A percentile compares a stretch with the other conserved stretches of the same genome.
Conservation (phyloP, 805 yeast species). For the Maudiozyma saulgeensis region DNA sequence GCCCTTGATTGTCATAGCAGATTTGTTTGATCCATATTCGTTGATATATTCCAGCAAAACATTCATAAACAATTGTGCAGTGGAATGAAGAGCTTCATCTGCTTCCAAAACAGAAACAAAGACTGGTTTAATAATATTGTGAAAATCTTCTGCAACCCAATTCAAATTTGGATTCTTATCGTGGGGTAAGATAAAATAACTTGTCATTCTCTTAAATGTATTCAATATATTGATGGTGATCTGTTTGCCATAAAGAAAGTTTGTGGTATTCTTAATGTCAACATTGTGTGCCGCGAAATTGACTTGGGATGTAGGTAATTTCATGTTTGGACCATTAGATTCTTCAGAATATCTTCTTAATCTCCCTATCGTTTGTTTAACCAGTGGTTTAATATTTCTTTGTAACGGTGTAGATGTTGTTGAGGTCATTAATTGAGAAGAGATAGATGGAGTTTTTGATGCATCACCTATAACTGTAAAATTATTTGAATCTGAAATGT, state of each 20-base stretch:
- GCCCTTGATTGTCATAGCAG: constrained; percentile 28
- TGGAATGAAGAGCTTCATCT: constrained; percentile 28
- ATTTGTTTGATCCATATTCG: constrained; percentile 17
- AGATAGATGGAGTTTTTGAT: constrained; percentile 3
- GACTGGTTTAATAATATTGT: constrained; percentile 30
- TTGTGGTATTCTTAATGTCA: background rate
- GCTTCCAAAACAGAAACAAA: constrained; percentile 32
- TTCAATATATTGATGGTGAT: constrained; percentile 25
- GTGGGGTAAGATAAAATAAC: constrained; percentile 20
- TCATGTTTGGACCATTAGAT: constrained; percentile 1
- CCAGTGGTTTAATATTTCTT: constrained; percentile 7
- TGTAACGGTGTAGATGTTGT: constrained; percentile 11
- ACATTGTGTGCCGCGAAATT: background rate
- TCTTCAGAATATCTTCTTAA: constrained; percentile 17
- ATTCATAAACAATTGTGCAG: constrained; percentile 32
- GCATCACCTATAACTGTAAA: background rate
- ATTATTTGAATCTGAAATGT: background rate
- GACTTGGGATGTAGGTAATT: background rate
- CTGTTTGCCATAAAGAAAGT: constrained; percentile 14
- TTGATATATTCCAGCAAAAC: constrained; percentile 22
- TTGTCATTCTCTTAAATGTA: constrained; percentile 22
- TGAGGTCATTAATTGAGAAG: constrained; percentile 7
- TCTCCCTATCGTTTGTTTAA: constrained; percentile 5
- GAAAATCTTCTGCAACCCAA: constrained; percentile 20
- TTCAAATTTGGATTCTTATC: constrained; percentile 8